Conservation (phyloP, 2,329 filamentous ascomycete genomes). For the Nemania sp. region DNA sequence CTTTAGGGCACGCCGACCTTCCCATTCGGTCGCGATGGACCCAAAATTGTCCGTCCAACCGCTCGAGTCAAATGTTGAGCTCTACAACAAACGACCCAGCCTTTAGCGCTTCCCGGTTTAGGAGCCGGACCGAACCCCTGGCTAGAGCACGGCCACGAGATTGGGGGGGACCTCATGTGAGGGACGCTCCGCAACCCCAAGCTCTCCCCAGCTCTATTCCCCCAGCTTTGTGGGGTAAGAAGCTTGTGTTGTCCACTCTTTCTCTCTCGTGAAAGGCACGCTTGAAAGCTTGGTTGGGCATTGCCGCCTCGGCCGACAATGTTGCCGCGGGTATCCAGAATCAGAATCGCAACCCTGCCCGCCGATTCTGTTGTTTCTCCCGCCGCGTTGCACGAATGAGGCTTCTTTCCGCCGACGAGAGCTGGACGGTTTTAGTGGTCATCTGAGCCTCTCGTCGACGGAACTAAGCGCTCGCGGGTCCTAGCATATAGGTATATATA, state of each 20-base stretch:
- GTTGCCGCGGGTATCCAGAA: background rate
- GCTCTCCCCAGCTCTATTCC: background rate
- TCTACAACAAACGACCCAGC: background rate
- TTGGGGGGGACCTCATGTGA: background rate
- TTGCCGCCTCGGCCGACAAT: slow-evolving; percentile 13
- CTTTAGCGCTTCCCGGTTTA: background rate
- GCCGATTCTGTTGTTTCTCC: background rate
- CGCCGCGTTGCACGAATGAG: slow-evolving; percentile 27
- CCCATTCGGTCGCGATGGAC: slow-evolving; percentile 19
- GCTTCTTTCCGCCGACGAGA: slow-evolving; percentile 2
- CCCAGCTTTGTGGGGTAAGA: background rate
- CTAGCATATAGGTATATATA: slow-evolving; percentile 16
- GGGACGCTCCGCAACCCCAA: background rate
- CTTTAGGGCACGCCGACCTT: slow-evolving; percentile 24
- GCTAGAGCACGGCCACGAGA: background rate
- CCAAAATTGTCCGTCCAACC: slow-evolving; percentile 32
- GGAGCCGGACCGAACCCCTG: background rate
- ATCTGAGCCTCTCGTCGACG: background rate
- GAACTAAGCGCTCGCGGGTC: background rate
- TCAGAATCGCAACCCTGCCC: background rate
- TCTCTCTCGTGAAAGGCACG: slow-evolving; percentile 1
- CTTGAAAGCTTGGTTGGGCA: slow-evolving; percentile 1
- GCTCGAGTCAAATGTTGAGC: slow-evolving; percentile 6
- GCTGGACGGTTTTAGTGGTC: slow-evolving; percentile 1
- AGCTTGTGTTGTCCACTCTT: background rate